Percentiles rank a stretch among this genome's conserved stretches.
Conservation (phyloP, 192 early-diverging fungal genomes). For the Powellomyces hirtus region DNA sequence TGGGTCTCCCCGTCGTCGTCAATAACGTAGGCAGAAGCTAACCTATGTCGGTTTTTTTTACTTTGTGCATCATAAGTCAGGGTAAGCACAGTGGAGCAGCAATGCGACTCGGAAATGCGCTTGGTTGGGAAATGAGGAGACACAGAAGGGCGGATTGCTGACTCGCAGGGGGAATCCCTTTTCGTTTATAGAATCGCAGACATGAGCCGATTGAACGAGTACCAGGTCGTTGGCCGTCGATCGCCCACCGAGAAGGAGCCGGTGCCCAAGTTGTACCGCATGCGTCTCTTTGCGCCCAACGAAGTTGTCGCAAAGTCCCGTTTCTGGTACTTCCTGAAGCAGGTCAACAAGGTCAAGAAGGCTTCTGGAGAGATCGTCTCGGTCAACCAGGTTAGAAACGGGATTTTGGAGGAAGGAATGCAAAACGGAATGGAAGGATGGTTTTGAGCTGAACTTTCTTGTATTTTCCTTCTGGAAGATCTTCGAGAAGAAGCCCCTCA, state of each 20-base stretch:
- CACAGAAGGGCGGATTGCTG: neutral
- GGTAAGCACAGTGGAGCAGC: neutral
- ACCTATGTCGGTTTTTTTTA: neutral
- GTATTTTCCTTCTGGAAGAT: constrained; percentile 52
- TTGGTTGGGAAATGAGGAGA: neutral
- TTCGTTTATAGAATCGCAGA: constrained; percentile 12
- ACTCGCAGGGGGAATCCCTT: neutral
- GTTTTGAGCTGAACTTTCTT: neutral
- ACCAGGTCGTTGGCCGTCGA: constrained; percentile 93
- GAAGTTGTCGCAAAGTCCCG: constrained; percentile 97
- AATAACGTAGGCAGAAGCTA: neutral
- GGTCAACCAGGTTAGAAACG: constrained; percentile 80
- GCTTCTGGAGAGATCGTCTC: constrained; percentile 96
- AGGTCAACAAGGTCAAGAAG: constrained; percentile 99
- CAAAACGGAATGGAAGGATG: neutral
- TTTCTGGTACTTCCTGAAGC: constrained; percentile 99
- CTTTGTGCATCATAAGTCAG: neutral
- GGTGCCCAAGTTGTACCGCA: constrained; percentile 93
- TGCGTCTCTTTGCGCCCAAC: constrained; percentile 99
- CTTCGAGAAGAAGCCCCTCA: constrained; percentile 88
- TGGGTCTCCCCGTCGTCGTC: neutral
- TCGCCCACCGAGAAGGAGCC: constrained; percentile 88
- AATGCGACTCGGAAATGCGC: neutral
- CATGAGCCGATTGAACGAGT: constrained; percentile 52
- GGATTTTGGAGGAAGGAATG: neutral